phyloP scores from a whole-genome alignment of 352 stramenopile species.

The Pythium graminicola region DNA sequence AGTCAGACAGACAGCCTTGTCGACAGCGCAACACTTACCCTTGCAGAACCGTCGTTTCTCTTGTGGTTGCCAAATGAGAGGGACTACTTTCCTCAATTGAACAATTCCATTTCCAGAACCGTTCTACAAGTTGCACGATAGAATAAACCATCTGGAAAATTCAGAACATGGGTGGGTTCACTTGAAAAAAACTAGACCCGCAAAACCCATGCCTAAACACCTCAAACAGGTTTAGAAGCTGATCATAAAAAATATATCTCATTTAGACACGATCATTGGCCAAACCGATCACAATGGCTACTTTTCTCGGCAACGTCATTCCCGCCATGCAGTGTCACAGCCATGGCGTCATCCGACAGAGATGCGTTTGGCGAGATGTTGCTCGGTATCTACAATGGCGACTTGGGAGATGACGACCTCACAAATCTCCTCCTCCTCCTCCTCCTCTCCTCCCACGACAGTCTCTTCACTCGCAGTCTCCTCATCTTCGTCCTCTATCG shows the following conservation, averaged over 20 bases:
- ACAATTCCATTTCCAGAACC: not conserved
- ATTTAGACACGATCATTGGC: constrained; percentile 7
- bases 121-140: constrained; percentile 3
- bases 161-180: not conserved
- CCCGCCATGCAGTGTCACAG: not conserved
- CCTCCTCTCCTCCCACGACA: not conserved
- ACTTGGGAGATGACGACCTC: constrained; percentile 19
- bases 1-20: constrained; percentile 9
- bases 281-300: constrained; percentile 12
- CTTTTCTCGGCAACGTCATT: constrained; percentile 1
- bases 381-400: constrained; percentile 8
- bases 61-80: constrained; percentile 16
- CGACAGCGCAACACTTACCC: not conserved
- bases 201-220: no score
- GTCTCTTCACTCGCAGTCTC: constrained; percentile 8
- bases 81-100: not conserved
- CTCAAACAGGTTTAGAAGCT: no score
- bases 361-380: constrained; percentile 17
- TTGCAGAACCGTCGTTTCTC: constrained; percentile 1
- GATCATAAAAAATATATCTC: no score
- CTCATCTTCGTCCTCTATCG: constrained; percentile 6
- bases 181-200: no score
- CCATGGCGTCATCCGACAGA: constrained; percentile 6
- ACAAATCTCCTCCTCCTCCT: not conserved
- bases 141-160: not conserved